Evolutionary conservation across 1,139 yeast genomes (phyloP), one percentile per base, ranked within the genome.

Genomic region (Kodamaea fungicola): DNA sequence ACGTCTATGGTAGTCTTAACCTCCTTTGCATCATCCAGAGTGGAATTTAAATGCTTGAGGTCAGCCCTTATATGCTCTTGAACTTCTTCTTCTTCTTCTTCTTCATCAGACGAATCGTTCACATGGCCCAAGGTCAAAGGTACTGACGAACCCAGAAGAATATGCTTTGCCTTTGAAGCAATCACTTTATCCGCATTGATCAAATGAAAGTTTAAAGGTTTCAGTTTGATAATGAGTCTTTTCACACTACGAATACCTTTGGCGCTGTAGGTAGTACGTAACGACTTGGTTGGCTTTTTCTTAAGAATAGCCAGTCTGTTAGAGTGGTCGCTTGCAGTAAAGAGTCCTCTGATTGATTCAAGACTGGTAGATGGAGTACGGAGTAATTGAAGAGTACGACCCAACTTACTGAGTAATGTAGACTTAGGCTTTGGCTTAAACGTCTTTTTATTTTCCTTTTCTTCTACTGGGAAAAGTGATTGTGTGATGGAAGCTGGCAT

Each of bases 131-230:
- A 52, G 22, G 52, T 43, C 36, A 46, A 47, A 7, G 47, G 40
- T 28, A 41, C 46, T 6, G 42, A 42, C 4, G 59, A 45, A 4
- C 26, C 10, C 26, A 8, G 26, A 9, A 62, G 45, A 2, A 65
- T 56, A 41, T 66, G 56, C 46, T 61, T 60, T 39, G 59, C 57
- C 38, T 61, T 67, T 8, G 64, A 42, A 35, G 52, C 58, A 37
- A 71, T 54, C 0, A 71, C 74, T 34, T 62, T 64, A 42, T 71
- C 69, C 1, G 75, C 72, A 46, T 71, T 64, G 30, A 71, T 71
- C 34, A 68, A 46, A 41, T 71, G 75, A 43, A 60, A 71, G 37
- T 67, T 68, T 34, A 61, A 49, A 1, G 76, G 76, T 39, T 67
- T 68, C 3, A 72, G 59, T 36, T 66, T 67, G 31, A 71, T 65